Evolutionary conservation across 2,329 filamentous ascomycete genomes (phyloP).

Genomic region (Sporothrix curviconia): DNA sequence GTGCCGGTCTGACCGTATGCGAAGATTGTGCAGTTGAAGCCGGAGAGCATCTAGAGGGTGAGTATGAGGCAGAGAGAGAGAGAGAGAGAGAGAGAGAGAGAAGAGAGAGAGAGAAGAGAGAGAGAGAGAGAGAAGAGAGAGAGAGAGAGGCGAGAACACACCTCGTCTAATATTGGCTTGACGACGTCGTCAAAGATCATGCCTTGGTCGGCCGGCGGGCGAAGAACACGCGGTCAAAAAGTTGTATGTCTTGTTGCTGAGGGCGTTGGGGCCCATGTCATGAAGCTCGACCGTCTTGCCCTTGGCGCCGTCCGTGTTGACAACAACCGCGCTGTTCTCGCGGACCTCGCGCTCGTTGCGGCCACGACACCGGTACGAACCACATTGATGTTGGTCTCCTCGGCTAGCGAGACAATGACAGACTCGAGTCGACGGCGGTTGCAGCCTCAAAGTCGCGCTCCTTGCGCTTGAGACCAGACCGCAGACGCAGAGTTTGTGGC

Average conservation of each 20-base stretch:
- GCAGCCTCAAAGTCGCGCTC: slow-evolving; percentile 73
- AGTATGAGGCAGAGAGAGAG: background rate
- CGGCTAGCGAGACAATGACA: slow-evolving; percentile 35
- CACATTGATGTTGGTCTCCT: slow-evolving; percentile 96
- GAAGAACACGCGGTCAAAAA: slow-evolving; percentile 99
- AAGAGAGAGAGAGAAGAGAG: background rate
- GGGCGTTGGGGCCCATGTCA: slow-evolving; percentile 85
- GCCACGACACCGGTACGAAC: slow-evolving; percentile 89
- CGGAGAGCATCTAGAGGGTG: slow-evolving; percentile 67
- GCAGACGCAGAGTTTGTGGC: slow-evolving; percentile 43
- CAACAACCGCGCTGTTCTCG: slow-evolving; percentile 91
- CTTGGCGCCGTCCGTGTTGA: slow-evolving; percentile 81
- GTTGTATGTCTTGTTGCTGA: slow-evolving; percentile 93
- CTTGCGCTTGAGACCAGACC: slow-evolving; percentile 75
- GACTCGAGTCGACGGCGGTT: slow-evolving; percentile 24
- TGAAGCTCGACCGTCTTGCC: slow-evolving; percentile 77
- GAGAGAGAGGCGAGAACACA: slow-evolving; percentile 30
- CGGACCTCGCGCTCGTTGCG: slow-evolving; percentile 86
- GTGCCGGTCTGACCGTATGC: slow-evolving; percentile 97
- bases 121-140: too few species aligned
- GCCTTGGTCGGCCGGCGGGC: slow-evolving; percentile 81
- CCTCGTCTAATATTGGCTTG: slow-evolving; percentile 85
- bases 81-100: background rate
- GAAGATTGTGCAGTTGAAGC: slow-evolving; percentile 98
- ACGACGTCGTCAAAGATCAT: slow-evolving; percentile 97